Evolutionary conservation across 345 rosid genomes (phyloP).

Genomic region (Populus alba): DNA sequence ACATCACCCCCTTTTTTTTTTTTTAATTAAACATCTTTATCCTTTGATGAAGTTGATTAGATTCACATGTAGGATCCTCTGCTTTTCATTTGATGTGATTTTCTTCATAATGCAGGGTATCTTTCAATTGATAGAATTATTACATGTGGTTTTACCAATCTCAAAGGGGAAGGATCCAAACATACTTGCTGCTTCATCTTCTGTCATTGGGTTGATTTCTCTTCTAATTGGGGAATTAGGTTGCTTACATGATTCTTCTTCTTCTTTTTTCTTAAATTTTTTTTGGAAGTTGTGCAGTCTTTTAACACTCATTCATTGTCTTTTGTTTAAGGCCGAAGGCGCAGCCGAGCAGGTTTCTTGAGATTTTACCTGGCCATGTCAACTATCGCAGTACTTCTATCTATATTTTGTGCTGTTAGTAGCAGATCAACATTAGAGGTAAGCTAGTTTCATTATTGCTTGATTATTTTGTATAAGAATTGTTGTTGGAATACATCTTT

Average conservation of each 20-base stretch:
- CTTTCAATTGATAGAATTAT: constrained; percentile 36
- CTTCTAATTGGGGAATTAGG: constrained; percentile 63
- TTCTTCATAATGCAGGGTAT: constrained; percentile 36
- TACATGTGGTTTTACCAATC: constrained; percentile 26
- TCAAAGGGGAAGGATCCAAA: constrained; percentile 10
- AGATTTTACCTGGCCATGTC: too few species aligned
- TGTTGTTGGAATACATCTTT: neutral
- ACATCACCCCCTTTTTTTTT: neutral
- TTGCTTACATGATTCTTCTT: constrained; percentile 16
- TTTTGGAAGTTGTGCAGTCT: neutral
- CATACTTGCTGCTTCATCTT: constrained; percentile 33
- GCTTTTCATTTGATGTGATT: neutral
- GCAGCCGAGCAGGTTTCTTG: too few species aligned
- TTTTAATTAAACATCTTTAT: neutral
- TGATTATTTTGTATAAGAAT: neutral
- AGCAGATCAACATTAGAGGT: constrained; percentile 47
- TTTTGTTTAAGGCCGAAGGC: constrained; percentile 30
- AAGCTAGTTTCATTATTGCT: constrained; percentile 4
- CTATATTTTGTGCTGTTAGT: constrained; percentile 25
- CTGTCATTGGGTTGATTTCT: constrained; percentile 40
- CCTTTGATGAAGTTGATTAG: neutral
- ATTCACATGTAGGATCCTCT: too few species aligned
- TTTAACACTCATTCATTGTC: constrained; percentile 4
- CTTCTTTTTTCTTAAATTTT: neutral
- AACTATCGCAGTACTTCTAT: too few species aligned